phyloP scores from a whole-genome alignment of 352 stramenopile genomes.

The Globisporangium takayamanum region DNA sequence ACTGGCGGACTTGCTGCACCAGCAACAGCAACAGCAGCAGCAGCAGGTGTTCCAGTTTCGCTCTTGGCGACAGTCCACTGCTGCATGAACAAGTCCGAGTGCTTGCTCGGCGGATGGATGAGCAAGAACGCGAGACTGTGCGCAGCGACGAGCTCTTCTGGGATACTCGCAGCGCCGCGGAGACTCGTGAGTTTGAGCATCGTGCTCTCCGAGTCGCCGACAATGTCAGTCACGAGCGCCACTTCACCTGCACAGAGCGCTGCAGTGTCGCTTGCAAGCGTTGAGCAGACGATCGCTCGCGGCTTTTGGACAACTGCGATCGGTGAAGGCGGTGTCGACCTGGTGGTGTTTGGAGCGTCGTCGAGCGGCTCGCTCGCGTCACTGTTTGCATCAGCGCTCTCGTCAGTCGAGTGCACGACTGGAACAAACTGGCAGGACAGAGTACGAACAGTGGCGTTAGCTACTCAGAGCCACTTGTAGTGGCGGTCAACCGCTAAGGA shows the following conservation, averaged over 20 bases:
- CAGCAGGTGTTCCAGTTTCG: constrained; percentile 6
- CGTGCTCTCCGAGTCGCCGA: constrained; percentile 41
- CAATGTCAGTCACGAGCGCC: constrained; percentile 33
- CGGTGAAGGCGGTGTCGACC: neutral
- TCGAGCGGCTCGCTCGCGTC: neutral
- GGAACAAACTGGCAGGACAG: constrained; percentile 10
- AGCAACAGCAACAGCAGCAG: neutral
- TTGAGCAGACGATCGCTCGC: constrained; percentile 37
- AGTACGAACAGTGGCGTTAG: neutral
- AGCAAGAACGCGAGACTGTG: constrained; percentile 30
- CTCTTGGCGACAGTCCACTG: constrained; percentile 19
- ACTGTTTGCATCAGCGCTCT: neutral
- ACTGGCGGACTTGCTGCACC: neutral
- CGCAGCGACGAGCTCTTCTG: constrained; percentile 29
- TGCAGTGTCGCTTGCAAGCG: neutral
- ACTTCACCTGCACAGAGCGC: constrained; percentile 30
- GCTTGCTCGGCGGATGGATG: constrained; percentile 28
- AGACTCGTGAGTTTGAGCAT: constrained; percentile 42
- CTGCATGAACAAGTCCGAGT: constrained; percentile 17
- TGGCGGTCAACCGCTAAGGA: neutral
- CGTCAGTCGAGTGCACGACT: neutral
- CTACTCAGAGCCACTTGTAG: no score
- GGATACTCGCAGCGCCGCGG: constrained; percentile 26
- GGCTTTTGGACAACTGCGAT: constrained; percentile 14
- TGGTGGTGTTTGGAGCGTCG: neutral